phyloP scores from a whole-genome alignment of 768 basidiomycete genomes.

The Cubamyces sp. region DNA sequence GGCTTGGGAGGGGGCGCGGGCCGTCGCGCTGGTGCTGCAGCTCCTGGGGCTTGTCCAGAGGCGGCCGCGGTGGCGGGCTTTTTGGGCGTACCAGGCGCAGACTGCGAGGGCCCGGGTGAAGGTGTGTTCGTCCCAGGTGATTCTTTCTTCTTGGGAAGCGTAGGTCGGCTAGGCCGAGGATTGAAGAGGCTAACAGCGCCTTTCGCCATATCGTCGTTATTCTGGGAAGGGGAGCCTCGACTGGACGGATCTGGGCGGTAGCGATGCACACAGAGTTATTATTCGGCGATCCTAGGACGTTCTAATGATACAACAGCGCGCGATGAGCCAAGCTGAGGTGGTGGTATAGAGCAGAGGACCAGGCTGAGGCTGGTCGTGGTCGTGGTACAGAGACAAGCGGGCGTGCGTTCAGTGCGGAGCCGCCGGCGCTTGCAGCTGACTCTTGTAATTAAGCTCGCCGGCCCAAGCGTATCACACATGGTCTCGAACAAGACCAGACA shows the following conservation, averaged over 20 bases:
- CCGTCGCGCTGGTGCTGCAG: slow-evolving; percentile 5
- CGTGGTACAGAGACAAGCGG: slow-evolving; percentile 45
- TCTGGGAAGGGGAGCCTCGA: neutral
- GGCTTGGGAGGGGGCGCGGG: slow-evolving; percentile 18
- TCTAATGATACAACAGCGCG: slow-evolving; percentile 7
- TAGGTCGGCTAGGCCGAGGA: slow-evolving; percentile 60
- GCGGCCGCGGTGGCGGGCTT: slow-evolving; percentile 10
- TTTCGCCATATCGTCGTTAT: slow-evolving; percentile 19
- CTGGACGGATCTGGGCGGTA: neutral
- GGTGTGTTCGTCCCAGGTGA: slow-evolving; percentile 16
- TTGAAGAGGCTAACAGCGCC: slow-evolving; percentile 52
- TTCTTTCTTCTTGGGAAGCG: slow-evolving; percentile 34
- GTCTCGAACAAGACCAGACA: slow-evolving; percentile 1
- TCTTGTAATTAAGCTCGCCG: slow-evolving; percentile 3
- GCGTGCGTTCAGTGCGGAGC: slow-evolving; percentile 30
- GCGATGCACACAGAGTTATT: neutral
- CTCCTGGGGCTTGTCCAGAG: neutral
- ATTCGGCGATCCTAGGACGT: neutral
- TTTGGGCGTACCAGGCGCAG: slow-evolving; percentile 22
- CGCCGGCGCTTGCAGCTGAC: slow-evolving; percentile 20
- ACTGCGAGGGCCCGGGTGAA: slow-evolving; percentile 22
- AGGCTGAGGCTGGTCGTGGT: slow-evolving; percentile 38
- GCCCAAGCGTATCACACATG: neutral
- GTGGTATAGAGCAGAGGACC: slow-evolving; percentile 4
- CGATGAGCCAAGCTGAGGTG: slow-evolving; percentile 8